Percentiles rank a stretch among this genome's conserved stretches.
phyloP scores from a whole-genome alignment of 768 basidiomycete species.

The Leccinum ochraceum region DNA sequence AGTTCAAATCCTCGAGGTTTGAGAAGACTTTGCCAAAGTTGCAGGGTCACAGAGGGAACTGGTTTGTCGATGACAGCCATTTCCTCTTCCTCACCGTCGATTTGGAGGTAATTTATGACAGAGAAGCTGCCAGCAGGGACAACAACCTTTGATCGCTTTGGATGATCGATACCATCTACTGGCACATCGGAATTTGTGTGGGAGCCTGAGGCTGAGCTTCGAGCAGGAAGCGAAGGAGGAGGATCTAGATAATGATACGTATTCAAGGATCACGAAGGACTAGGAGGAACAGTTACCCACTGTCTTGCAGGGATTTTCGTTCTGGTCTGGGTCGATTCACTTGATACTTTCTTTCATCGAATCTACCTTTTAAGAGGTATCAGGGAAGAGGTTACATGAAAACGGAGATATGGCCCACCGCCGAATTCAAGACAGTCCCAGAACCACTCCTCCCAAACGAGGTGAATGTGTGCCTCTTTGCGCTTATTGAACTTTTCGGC shows the following conservation, averaged over 20 bases:
- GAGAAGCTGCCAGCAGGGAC: conserved; percentile 20
- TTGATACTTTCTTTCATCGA: conserved; percentile 62
- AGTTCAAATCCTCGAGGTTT: conserved; percentile 67
- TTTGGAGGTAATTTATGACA: conserved; percentile 21
- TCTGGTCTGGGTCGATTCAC: conserved; percentile 62
- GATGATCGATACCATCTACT: conserved; percentile 15
- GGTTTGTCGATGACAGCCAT: conserved; percentile 58
- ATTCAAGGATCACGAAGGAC: not conserved
- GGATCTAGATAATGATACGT: conserved; percentile 11
- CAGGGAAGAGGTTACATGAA: not conserved
- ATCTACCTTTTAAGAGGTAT: conserved; percentile 46
- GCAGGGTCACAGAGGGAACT: conserved; percentile 60
- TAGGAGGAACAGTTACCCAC: conserved; percentile 13
- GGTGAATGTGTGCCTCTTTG: conserved; percentile 69
- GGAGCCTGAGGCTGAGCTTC: conserved; percentile 18
- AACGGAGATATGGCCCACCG: conserved; percentile 40
- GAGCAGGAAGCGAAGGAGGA: conserved; percentile 10
- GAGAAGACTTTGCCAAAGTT: conserved; percentile 72
- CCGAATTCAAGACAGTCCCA: conserved; percentile 87
- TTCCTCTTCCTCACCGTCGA: conserved; percentile 47
- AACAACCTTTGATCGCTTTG: conserved; percentile 19
- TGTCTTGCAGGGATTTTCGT: conserved; percentile 39
- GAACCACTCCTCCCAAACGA: conserved; percentile 97
- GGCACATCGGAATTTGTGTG: conserved; percentile 16
- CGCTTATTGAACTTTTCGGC: conserved; percentile 71